Percentiles rank a stretch among this genome's conserved stretches.
These are phyloP conservation scores for Zea luxurians DNA, from an alignment of 176 grass and related monocot genomes.

Conservation along the genomic window DNA sequence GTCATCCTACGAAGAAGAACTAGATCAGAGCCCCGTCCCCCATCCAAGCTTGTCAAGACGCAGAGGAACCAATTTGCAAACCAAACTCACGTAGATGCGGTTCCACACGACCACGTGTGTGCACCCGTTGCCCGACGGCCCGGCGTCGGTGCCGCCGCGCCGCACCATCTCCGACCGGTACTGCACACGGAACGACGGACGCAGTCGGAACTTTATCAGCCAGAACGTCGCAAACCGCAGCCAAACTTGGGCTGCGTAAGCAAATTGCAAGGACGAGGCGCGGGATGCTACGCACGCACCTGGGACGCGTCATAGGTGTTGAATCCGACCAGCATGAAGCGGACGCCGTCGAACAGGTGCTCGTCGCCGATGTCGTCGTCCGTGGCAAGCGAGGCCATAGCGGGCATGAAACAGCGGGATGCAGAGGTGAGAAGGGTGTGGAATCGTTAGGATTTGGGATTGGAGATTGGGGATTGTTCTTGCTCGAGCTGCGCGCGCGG, in stretches of 20 bases:
- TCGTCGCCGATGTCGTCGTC: constrained; percentile 37
- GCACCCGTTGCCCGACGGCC: constrained; percentile 47
- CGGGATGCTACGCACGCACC: constrained; percentile 38
- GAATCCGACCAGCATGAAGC: constrained; percentile 78
- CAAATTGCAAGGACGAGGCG: not conserved
- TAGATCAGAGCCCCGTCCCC: constrained; percentile 12
- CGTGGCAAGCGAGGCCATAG: constrained; percentile 47
- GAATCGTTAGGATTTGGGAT: constrained; percentile 22
- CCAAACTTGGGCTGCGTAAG: not conserved
- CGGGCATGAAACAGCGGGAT: not conserved
- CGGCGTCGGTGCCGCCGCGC: constrained; percentile 62
- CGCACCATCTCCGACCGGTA: constrained; percentile 71
- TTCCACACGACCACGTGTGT: constrained; percentile 73
- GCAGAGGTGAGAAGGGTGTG: not conserved
- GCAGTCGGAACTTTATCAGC: not conserved
- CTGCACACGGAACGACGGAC: constrained; percentile 38
- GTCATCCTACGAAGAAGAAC: constrained; percentile 53
- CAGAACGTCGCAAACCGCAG: not conserved
- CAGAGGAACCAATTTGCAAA: not conserved
- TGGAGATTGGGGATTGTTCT: not conserved
- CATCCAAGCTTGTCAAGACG: constrained; percentile 1
- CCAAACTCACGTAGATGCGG: constrained; percentile 71
- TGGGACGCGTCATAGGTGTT: constrained; percentile 58
- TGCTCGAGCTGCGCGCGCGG: constrained; percentile 13
- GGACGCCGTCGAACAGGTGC: constrained; percentile 65